phyloP scores from a whole-genome alignment of 106 monocot genomes.

The Ottelia alismoides region DNA sequence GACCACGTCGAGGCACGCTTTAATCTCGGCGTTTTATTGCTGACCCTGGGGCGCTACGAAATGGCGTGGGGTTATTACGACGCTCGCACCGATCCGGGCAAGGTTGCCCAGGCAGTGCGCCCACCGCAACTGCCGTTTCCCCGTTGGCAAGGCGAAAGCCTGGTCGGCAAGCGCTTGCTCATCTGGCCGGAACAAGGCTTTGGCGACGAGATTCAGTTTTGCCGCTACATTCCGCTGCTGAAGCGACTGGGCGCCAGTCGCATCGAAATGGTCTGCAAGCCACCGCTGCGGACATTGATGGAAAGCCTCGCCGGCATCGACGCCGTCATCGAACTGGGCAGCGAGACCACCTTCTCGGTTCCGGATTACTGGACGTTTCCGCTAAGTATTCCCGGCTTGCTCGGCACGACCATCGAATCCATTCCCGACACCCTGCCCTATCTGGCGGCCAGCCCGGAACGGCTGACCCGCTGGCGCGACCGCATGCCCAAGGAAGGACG shows the following conservation, averaged over 20 bases:
- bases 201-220: neutral
- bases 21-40: neutral
- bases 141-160: neutral
- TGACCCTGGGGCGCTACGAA: neutral
- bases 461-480: neutral
- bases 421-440: neutral
- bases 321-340: neutral
- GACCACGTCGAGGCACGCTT: neutral
- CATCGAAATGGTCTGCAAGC: neutral
- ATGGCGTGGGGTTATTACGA: neutral
- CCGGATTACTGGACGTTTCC: neutral
- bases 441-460: neutral
- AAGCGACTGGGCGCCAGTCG: neutral
- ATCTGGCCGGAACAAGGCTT: neutral
- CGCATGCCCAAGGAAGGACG: neutral
- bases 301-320: neutral
- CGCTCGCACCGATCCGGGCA: neutral
- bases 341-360: neutral
- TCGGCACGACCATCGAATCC: neutral
- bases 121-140: neutral
- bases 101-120: too few relatives aligned
- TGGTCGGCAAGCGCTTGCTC: neutral
- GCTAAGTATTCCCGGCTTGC: neutral
- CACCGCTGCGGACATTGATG: neutral
- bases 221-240: neutral